Percentiles rank a stretch among this genome's conserved stretches.
phyloP scores from a whole-genome alignment of 495 filamentous ascomycete species.

The Penicillium macrosclerotiorum region DNA sequence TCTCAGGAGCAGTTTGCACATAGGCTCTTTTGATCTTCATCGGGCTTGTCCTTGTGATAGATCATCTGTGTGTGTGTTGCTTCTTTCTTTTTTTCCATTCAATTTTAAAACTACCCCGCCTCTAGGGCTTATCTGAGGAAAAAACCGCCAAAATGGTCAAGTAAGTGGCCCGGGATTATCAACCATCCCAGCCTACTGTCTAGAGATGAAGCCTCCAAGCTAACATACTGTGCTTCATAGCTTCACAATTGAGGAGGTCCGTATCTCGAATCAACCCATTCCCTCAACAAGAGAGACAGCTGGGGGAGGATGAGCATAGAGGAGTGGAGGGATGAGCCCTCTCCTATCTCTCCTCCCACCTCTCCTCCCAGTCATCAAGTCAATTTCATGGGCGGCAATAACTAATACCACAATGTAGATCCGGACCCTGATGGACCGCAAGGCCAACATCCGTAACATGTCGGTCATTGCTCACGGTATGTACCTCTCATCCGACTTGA shows the following conservation, averaged over 20 bases:
- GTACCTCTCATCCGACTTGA: slow-evolving; percentile 17
- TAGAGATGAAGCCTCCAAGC: slow-evolving; percentile 5
- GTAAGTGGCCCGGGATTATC: slow-evolving; percentile 61
- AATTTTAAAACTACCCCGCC: slow-evolving; percentile 31
- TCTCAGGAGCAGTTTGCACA: slow-evolving; percentile 45
- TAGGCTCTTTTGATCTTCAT: slow-evolving; percentile 45
- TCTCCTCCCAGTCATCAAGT: background rate
- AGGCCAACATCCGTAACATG: slow-evolving; percentile 98
- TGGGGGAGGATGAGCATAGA: background rate
- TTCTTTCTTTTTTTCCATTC: slow-evolving; percentile 26
- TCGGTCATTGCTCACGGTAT: slow-evolving; percentile 98
- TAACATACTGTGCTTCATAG: slow-evolving; percentile 50
- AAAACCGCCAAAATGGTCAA: slow-evolving; percentile 98
- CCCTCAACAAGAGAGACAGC: background rate
- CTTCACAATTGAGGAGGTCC: slow-evolving; percentile 97
- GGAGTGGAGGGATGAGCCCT: background rate
- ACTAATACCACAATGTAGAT: slow-evolving; percentile 50
- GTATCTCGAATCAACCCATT: slow-evolving; percentile 14
- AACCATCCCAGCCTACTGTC: background rate
- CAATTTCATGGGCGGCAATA: too few relatives aligned
- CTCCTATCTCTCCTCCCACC: background rate
- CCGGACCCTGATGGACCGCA: slow-evolving; percentile 94
- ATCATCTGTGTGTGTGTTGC: slow-evolving; percentile 41
- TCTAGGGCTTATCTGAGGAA: slow-evolving; percentile 46
- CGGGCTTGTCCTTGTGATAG: slow-evolving; percentile 50